Evolutionary conservation across 1,139 yeast species (phyloP).

Genomic region (Arxiozyma slooffiae): DNA sequence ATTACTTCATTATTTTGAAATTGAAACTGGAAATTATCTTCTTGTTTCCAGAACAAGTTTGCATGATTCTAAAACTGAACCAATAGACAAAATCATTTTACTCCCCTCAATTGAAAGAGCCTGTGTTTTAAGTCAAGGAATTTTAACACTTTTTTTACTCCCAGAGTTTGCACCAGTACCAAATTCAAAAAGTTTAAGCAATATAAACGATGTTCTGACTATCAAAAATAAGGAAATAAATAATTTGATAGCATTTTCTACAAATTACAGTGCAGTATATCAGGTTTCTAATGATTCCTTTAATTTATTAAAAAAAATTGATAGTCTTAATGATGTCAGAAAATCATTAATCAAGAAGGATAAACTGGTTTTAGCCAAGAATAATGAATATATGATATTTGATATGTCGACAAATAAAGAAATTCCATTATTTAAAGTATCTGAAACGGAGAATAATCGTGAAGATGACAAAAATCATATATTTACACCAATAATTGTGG

Average conservation of each 20-base stretch:
- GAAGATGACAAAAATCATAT: conserved; percentile 12
- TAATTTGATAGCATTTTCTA: conserved; percentile 48
- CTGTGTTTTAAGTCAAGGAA: conserved; percentile 45
- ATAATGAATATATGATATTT: conserved; percentile 54
- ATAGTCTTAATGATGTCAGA: conserved; percentile 37
- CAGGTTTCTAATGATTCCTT: conserved; percentile 45
- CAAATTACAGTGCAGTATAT: conserved; percentile 51
- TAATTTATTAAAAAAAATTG: conserved; percentile 48
- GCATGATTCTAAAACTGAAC: conserved; percentile 32
- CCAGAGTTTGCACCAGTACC: conserved; percentile 74
- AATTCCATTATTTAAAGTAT: conserved; percentile 49
- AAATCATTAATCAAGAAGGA: conserved; percentile 11
- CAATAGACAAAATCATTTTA: conserved; percentile 49
- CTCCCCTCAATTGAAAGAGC: conserved; percentile 52
- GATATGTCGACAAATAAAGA: conserved; percentile 51
- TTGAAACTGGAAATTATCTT: conserved; percentile 53
- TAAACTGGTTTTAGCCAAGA: conserved; percentile 54
- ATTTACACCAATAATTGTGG: conserved; percentile 35
- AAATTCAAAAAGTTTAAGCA: conserved; percentile 55
- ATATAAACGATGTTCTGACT: conserved; percentile 40
- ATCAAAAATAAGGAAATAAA: conserved; percentile 26
- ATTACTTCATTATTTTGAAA: conserved; percentile 58
- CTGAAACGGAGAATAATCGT: conserved; percentile 14
- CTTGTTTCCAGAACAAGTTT: conserved; percentile 46
- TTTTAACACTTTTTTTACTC: conserved; percentile 51